These are phyloP conservation scores for Iris macrosiphon DNA, from an alignment of 106 monocot species.

Conservation along the genomic window DNA sequence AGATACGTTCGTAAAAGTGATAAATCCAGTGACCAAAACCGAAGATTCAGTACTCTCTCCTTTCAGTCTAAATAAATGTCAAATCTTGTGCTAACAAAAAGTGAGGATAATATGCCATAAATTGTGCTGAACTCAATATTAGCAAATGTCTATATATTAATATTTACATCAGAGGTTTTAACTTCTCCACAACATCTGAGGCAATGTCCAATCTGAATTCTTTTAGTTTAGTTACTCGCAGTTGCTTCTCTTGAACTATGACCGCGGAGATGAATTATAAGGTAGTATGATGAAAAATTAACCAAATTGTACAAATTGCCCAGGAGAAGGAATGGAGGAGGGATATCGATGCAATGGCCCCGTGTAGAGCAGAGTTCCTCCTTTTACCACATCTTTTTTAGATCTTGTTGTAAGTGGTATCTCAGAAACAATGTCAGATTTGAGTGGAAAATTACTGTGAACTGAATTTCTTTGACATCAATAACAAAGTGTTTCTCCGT, in stretches of 20 bases:
- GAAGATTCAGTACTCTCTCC: too few relatives aligned
- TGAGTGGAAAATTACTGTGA: not conserved
- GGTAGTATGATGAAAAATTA: not conserved
- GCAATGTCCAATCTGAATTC: not conserved
- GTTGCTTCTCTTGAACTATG: conserved; percentile 4
- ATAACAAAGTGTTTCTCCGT: conserved; percentile 38
- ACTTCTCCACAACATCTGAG: not conserved
- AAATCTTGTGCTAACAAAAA: too few relatives aligned
- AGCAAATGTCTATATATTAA: conserved; percentile 8
- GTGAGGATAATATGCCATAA: too few relatives aligned
- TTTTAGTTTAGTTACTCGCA: conserved; percentile 2
- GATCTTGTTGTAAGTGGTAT: not conserved
- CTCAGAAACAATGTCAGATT: not conserved
- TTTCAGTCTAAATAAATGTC: too few relatives aligned
- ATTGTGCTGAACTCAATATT: not conserved
- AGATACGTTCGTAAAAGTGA: too few relatives aligned
- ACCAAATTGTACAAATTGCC: conserved; percentile 6
- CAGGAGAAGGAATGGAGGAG: not conserved
- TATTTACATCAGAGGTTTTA: conserved; percentile 17
- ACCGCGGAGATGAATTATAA: too few relatives aligned
- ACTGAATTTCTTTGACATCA: not conserved
- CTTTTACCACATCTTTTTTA: not conserved
- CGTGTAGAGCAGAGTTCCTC: not conserved
- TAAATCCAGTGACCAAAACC: too few relatives aligned
- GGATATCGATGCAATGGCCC: conserved; percentile 18